Percentiles rank a stretch among this genome's conserved stretches.
Evolutionary conservation across 208 protist genomes (phyloP).

Genomic region (Novymonas esmeraldas): DNA sequence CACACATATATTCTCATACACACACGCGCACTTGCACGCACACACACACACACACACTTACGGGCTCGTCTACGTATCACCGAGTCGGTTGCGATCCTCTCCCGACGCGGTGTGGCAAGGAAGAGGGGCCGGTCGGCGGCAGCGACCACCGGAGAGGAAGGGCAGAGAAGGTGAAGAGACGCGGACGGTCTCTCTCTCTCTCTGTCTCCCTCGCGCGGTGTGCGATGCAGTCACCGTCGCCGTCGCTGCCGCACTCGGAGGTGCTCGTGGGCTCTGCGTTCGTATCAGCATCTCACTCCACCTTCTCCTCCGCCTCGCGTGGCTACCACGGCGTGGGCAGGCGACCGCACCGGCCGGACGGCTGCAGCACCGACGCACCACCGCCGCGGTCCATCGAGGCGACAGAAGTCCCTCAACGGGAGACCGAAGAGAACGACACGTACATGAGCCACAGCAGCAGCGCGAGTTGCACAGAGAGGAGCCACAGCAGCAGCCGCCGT

Average conservation of each 20-base stretch:
- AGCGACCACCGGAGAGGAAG: background rate
- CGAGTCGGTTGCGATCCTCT: too few relatives aligned
- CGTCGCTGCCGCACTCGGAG: slow-evolving; percentile 20
- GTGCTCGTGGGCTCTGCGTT: slow-evolving; percentile 1
- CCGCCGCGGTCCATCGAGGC: slow-evolving; percentile 20
- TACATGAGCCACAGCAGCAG: background rate
- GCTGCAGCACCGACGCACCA: background rate
- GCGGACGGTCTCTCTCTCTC: background rate
- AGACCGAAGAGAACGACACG: slow-evolving; percentile 5
- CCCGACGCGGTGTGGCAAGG: too few relatives aligned
- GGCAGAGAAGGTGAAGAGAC: too few relatives aligned
- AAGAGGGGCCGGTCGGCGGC: background rate
- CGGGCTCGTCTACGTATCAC: background rate
- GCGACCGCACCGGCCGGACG: background rate
- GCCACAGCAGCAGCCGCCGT: background rate
- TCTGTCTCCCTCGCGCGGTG: background rate
- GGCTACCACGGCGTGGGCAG: background rate
- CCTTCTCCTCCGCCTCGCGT: slow-evolving; percentile 3
- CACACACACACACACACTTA: background rate
- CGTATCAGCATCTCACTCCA: slow-evolving; percentile 7
- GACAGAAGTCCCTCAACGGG: slow-evolving; percentile 18
- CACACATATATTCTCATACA: background rate
- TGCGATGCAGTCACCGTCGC: background rate
- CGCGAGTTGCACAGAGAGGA: slow-evolving; percentile 11
- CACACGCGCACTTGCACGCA: background rate